Base-by-base conservation (phyloP, 2,329 filamentous ascomycete species). In the Paraphoma chrysanthemicola region DNA sequence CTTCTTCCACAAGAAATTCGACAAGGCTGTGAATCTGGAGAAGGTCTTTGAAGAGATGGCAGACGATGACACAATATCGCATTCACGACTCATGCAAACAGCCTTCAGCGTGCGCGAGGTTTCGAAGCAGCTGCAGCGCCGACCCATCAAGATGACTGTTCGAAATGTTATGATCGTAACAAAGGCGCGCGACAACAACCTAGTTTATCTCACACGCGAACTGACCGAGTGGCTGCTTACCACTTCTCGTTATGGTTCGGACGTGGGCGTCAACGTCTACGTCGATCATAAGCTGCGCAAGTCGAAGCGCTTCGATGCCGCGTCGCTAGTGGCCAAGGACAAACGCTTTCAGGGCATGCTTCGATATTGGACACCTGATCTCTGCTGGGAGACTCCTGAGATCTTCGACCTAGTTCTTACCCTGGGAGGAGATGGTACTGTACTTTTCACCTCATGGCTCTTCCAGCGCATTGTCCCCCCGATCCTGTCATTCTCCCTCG, bases 101-200 rank as follows among this genome's bases (percentile, higher is more conserved):
- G 95, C 95, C 48, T 96, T 92, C 0, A 91, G 93, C 45, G 95
- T 99, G 17, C 88, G 95, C 51, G 95, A 99, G 78, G 93, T 99
- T 11, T 96, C 93, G 14, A 94, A 96, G 78, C 95, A 98, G 79
- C 84, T 99, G 56, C 94, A 97, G 79, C 88, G 94, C 53, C 87
- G 92, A 41, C 94, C 95, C 18, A 92, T 98, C 77, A 95, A 91
- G 79, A 89, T 93, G 64, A 93, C 93, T 10, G 93, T 99, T 45
- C 88, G 87, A 71, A 97, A 92, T 75, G 87, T 99, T 71, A 98
- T 99, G 95, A 97, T 99, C 70, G 92, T 99, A 63, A 99, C 95
- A 59, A 99, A 98, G 79, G 95, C 95, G 18, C 88, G 95, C 61
- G 95, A 99, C 79, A 98, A 99, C 73, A 88, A 92, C 66, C 85